Percentiles rank a stretch among this genome's conserved stretches.
These are phyloP conservation scores for Pseudogymnoascus sp. DNA, from an alignment of 2,329 filamentous ascomycete species.

Conservation along the genomic window DNA sequence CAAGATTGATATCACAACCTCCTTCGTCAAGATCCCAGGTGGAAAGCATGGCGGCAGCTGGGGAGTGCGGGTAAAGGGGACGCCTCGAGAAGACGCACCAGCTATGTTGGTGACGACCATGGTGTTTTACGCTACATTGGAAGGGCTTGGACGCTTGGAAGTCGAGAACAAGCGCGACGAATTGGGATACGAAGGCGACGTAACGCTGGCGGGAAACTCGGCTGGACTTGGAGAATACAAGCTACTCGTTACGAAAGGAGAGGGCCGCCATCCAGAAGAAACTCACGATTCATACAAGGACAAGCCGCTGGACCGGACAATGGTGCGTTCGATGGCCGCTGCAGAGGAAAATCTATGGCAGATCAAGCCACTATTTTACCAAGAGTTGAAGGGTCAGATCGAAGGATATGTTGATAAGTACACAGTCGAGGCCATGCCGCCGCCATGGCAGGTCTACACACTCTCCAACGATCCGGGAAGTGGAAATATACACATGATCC, in stretches of 20 bases:
- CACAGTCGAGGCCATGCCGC: constrained; percentile 59
- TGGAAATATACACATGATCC: constrained; percentile 79
- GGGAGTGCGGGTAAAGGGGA: constrained; percentile 81
- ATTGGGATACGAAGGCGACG: constrained; percentile 47
- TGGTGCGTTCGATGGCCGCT: constrained; percentile 63
- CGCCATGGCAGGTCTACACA: constrained; percentile 78
- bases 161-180: constrained; percentile 46
- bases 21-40: constrained; percentile 87
- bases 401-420: constrained; percentile 50
- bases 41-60: constrained; percentile 82
- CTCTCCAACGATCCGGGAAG: constrained; percentile 57
- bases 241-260: constrained; percentile 65
- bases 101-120: constrained; percentile 64
- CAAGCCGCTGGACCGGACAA: constrained; percentile 66
- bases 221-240: constrained; percentile 69
- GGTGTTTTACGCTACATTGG: constrained; percentile 73
- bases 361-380: constrained; percentile 60
- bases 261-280: constrained; percentile 51
- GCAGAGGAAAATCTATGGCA: constrained; percentile 73
- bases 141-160: constrained; percentile 62
- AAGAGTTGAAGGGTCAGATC: constrained; percentile 53
- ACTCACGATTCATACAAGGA: constrained; percentile 56
- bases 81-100: constrained; percentile 60
- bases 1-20: constrained; percentile 80
- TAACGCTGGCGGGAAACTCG: constrained; percentile 63